These are phyloP conservation scores for Hymenoscyphus fraxineus DNA, from an alignment of 2,329 filamentous ascomycete genomes.

Conservation along the genomic window DNA sequence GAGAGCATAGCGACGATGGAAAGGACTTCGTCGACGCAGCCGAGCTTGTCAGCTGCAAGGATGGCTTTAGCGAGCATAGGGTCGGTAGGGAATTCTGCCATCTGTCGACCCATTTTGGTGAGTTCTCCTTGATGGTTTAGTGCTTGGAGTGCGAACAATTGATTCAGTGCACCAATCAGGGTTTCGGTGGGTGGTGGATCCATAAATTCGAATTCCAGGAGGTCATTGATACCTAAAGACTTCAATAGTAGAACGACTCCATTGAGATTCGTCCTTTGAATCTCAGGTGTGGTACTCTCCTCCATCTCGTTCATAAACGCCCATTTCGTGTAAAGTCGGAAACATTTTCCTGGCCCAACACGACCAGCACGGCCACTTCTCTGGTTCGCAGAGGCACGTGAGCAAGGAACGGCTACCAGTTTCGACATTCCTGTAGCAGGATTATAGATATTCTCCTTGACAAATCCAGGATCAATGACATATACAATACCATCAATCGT, in stretches of 20 bases:
- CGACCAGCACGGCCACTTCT: conserved; percentile 88
- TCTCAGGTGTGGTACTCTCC: conserved; percentile 87
- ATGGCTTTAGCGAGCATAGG: conserved; percentile 89
- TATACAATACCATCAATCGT: conserved; percentile 96
- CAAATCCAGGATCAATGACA: conserved; percentile 91
- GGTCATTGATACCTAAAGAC: conserved; percentile 84
- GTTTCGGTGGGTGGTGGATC: conserved; percentile 88
- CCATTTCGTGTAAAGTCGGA: conserved; percentile 89
- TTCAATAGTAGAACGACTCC: conserved; percentile 82
- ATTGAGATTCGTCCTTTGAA: conserved; percentile 85
- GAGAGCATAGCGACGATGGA: conserved; percentile 93
- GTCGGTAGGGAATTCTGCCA: conserved; percentile 92
- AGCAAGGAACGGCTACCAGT: conserved; percentile 85
- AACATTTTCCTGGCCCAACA: conserved; percentile 88
- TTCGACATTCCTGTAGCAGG: conserved; percentile 89
- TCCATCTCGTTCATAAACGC: conserved; percentile 94
- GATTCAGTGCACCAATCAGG: conserved; percentile 82
- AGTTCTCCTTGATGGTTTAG: conserved; percentile 85
- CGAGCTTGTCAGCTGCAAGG: conserved; percentile 80
- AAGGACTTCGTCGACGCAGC: conserved; percentile 90
- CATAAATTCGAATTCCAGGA: conserved; percentile 95
- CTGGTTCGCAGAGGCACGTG: conserved; percentile 87
- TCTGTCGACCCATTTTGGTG: conserved; percentile 86
- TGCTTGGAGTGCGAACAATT: conserved; percentile 85
- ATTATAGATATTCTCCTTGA: conserved; percentile 94